A percentile compares a stretch with the other conserved stretches of the same genome.
Conservation (phyloP, 116 monocot species). For the Cymodocea nodosa region DNA sequence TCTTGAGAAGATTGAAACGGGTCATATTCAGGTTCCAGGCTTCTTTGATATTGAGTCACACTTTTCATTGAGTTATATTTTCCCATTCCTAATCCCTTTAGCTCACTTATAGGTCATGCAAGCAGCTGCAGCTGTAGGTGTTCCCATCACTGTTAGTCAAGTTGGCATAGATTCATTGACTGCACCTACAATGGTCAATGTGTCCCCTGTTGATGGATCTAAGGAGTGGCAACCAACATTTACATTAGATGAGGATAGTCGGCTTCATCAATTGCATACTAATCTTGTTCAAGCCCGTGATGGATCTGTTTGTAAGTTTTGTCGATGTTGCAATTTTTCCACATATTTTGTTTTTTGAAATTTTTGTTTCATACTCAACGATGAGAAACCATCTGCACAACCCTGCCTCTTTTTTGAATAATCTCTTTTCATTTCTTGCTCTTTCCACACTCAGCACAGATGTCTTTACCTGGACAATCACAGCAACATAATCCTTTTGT, state of each 20-base stretch:
- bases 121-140: slow-evolving; percentile 49
- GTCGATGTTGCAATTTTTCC: neutral
- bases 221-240: slow-evolving; percentile 85
- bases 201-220: slow-evolving; percentile 50
- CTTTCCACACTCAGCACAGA: slow-evolving; percentile 18
- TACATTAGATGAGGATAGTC: slow-evolving; percentile 72
- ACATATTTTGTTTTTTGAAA: neutral
- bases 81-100: neutral
- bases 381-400: too few relatives aligned
- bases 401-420: too few relatives aligned
- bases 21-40: slow-evolving; percentile 63
- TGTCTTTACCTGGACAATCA: slow-evolving; percentile 27
- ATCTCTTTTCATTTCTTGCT: too few relatives aligned
- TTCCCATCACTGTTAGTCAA: slow-evolving; percentile 58
- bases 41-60: neutral
- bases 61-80: neutral
- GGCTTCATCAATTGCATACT: slow-evolving; percentile 64
- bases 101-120: slow-evolving; percentile 67
- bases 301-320: slow-evolving; percentile 45
- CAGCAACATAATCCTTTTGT: slow-evolving; percentile 39
- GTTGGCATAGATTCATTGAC: slow-evolving; percentile 53
- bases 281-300: slow-evolving; percentile 60
- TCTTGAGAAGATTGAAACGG: slow-evolving; percentile 73
- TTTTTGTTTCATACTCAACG: neutral
- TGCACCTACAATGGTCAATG: slow-evolving; percentile 31